Evolutionary conservation across 495 filamentous ascomycete genomes (phyloP), one percentile per base, ranked within the genome.

Genomic region (Oidiodendron maius): DNA sequence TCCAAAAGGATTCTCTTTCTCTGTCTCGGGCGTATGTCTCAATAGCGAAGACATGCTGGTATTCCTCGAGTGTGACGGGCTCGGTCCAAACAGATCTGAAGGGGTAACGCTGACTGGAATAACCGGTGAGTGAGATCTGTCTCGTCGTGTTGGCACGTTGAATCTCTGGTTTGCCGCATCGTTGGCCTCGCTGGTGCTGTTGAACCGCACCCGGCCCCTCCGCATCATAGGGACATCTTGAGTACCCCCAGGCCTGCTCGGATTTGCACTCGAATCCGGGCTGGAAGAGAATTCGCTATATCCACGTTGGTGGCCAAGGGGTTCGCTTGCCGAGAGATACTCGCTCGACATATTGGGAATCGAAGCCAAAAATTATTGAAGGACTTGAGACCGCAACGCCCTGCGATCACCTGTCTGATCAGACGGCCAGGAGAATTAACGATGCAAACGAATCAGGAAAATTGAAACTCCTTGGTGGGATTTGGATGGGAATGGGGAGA

Each of bases 161-260:
- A 43, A 53, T 17, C 38, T 50, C 4, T 46, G 32, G 30, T 56
- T 60, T n/a, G 42, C 40, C 16, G 25, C 40, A 48, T 60, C 57
- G 32, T 51, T 60, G 34, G 53, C 46, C 32, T 56, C 57, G 34
- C 50, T 56, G 16, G 50, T 56, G 25, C 46, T 51, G 41, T 60
- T 53, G 42, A 60, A 60, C 5, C 57, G 40, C 11, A 60, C 57
- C 32, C 57, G 46, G 6, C 52, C 32, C 36, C 46, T 21, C 28
- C 49, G 46, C 23, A 20, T 18, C 2, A 34, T 15, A n/a, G 24
- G 50, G 20, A 39, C 22, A 24, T 44, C 30, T 5, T 40, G 41
- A 44, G 51, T 26, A 46, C 46, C 51, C 4, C 35, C 15, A 9
- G 46, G 51, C 20, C 55, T 53, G 25, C 51, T 54, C 17, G 50